Evolutionary conservation across 2,329 filamentous ascomycete species (phyloP).

Genomic region (Chrysosporium queenslandicum): DNA sequence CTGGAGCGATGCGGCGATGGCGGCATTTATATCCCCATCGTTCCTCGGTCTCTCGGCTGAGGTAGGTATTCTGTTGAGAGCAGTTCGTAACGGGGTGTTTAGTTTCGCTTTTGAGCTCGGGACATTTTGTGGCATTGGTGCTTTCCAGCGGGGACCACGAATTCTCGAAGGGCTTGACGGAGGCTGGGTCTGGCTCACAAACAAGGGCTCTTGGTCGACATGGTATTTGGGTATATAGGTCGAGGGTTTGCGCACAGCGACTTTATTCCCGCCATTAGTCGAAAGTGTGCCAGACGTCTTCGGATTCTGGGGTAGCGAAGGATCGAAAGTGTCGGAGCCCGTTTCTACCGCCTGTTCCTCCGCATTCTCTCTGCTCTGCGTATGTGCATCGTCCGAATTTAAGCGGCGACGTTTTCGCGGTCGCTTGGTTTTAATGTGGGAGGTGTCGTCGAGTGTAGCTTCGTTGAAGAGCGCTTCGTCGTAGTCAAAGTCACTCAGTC

Average conservation of each 20-base stretch:
- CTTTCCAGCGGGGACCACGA: constrained; percentile 43
- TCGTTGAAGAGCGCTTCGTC: constrained; percentile 13
- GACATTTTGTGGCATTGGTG: constrained; percentile 20
- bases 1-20: constrained; percentile 32
- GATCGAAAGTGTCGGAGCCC: not conserved
- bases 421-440: constrained; percentile 19
- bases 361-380: not conserved
- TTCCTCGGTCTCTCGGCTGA: not conserved
- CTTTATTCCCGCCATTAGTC: constrained; percentile 3
- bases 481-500: constrained; percentile 26
- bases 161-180: constrained; percentile 44
- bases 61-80: no score
- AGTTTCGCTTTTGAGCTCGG: not conserved
- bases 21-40: constrained; percentile 27
- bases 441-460: not conserved
- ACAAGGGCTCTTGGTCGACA: constrained; percentile 35
- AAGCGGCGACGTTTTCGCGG: constrained; percentile 30
- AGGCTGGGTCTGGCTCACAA: constrained; percentile 41
- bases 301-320: not conserved
- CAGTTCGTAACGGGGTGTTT: not conserved
- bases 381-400: constrained; percentile 5
- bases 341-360: not conserved
- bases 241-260: constrained; percentile 28
- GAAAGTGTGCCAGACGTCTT: not conserved
- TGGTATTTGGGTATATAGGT: constrained; percentile 35